A percentile compares a stretch with the other conserved stretches of the same genome.
These are phyloP conservation scores for Ceratobasidium sp. DNA, from an alignment of 1,284 basidiomycete genomes.

Conservation along the genomic window DNA sequence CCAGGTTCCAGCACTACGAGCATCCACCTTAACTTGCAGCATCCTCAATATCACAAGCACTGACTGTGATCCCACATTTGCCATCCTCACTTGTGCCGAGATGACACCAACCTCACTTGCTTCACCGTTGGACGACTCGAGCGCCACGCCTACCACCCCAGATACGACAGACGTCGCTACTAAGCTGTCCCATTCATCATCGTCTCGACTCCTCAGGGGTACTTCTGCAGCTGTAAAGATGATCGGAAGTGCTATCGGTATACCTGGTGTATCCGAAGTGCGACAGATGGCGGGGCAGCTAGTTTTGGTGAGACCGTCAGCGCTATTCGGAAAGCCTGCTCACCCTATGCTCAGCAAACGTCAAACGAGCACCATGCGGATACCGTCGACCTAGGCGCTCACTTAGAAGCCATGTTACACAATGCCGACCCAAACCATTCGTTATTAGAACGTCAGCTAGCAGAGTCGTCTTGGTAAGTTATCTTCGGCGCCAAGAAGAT, in stretches of 20 bases:
- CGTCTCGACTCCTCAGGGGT: neutral
- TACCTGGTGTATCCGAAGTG: neutral
- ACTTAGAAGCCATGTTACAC: neutral
- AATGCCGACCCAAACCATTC: neutral
- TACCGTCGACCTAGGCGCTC: neutral
- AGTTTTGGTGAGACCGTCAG: neutral
- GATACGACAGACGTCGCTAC: too few relatives aligned
- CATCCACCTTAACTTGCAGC: too few relatives aligned
- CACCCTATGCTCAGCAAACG: neutral
- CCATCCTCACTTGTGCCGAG: too few relatives aligned
- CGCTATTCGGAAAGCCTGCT: neutral
- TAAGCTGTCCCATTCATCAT: neutral
- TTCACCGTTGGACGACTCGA: too few relatives aligned
- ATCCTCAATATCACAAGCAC: too few relatives aligned
- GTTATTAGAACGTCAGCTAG: neutral
- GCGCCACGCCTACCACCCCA: too few relatives aligned
- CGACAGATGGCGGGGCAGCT: neutral
- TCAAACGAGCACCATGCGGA: neutral
- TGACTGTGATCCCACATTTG: too few relatives aligned
- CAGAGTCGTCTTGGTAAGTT: neutral
- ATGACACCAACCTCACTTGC: too few relatives aligned
- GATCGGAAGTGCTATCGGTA: neutral
- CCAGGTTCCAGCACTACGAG: too few relatives aligned
- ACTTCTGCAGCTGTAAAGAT: neutral
- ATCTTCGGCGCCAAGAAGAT: neutral